Percentiles rank a stretch among this genome's conserved stretches.
These are phyloP conservation scores for Scedosporium aurantiacum DNA, from an alignment of 2,329 filamentous ascomycete genomes.

Conservation along the genomic window DNA sequence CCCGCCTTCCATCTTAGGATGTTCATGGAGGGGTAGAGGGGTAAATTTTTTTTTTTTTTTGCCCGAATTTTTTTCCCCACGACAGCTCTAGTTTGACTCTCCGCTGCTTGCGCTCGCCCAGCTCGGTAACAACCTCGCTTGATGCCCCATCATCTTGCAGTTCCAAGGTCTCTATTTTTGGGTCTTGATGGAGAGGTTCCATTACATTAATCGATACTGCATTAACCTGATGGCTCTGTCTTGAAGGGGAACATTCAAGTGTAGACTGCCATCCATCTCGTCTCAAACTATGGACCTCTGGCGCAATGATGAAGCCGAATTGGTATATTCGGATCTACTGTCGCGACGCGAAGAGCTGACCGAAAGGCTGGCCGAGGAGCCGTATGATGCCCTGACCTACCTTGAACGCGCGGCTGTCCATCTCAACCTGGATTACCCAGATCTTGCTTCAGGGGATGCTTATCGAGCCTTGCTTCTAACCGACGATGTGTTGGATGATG, in stretches of 20 bases:
- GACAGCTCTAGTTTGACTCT: no score
- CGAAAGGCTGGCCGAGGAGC: slow-evolving; percentile 34
- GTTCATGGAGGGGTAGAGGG: no score
- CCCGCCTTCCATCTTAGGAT: no score
- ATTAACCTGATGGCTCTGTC: no score
- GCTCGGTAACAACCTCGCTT: no score
- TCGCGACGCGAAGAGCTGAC: slow-evolving; percentile 47
- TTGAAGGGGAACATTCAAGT: not conserved
- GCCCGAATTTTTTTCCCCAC: no score
- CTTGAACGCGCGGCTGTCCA: slow-evolving; percentile 62
- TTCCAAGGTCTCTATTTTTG: no score
- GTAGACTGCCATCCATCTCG: slow-evolving; percentile 14
- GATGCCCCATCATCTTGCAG: no score
- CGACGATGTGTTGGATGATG: slow-evolving; percentile 68
- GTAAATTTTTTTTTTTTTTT: no score
- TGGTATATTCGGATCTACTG: slow-evolving; percentile 31
- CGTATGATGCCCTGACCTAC: slow-evolving; percentile 54
- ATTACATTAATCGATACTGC: no score
- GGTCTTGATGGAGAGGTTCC: no score
- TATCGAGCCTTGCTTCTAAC: slow-evolving; percentile 81
- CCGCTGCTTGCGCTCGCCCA: no score
- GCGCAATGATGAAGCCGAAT: slow-evolving; percentile 14
- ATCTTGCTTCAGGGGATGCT: slow-evolving; percentile 80
- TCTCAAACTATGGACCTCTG: slow-evolving; percentile 17
- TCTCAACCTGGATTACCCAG: slow-evolving; percentile 69